A percentile compares a stretch with the other conserved stretches of the same genome.
These are phyloP conservation scores for Penicillium corylophilum DNA, from an alignment of 2,329 filamentous ascomycete species.

Conservation along the genomic window DNA sequence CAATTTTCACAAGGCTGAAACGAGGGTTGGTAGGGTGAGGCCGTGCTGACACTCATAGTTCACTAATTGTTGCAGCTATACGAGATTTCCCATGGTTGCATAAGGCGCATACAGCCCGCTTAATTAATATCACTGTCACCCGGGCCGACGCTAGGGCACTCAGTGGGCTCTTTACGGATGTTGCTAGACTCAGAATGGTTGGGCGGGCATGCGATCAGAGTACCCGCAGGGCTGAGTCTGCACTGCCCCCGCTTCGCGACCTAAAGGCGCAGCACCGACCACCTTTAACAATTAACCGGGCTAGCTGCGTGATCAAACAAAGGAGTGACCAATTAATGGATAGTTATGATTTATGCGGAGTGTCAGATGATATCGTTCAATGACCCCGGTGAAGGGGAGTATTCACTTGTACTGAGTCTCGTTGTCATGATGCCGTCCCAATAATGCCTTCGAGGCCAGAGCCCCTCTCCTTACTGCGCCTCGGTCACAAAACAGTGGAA, in stretches of 20 bases:
- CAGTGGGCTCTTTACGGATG: not conserved
- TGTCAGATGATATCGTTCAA: not conserved
- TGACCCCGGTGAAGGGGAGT: not conserved
- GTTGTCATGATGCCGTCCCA: not conserved
- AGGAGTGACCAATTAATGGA: not conserved
- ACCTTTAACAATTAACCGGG: not conserved
- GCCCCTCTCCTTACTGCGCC: not conserved
- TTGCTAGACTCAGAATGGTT: not conserved
- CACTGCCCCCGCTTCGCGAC: conserved; percentile 4
- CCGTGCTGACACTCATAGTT: not conserved
- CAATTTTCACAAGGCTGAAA: not conserved
- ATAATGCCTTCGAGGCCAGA: not conserved
- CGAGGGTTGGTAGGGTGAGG: not conserved
- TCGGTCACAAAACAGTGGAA: too few relatives aligned
- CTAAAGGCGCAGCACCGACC: conserved; percentile 1
- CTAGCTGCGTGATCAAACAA: not conserved
- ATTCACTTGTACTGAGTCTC: not conserved
- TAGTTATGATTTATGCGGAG: not conserved
- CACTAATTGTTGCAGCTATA: not conserved
- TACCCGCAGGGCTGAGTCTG: not conserved
- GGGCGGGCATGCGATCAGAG: not conserved
- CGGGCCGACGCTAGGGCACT: not conserved
- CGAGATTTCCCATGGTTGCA: not conserved
- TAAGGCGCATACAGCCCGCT: not conserved
- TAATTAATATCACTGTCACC: not conserved